Percentiles rank a stretch among this genome's conserved stretches.
Conservation (phyloP, 257 asterid species). For the Hygrophila difformis region DNA sequence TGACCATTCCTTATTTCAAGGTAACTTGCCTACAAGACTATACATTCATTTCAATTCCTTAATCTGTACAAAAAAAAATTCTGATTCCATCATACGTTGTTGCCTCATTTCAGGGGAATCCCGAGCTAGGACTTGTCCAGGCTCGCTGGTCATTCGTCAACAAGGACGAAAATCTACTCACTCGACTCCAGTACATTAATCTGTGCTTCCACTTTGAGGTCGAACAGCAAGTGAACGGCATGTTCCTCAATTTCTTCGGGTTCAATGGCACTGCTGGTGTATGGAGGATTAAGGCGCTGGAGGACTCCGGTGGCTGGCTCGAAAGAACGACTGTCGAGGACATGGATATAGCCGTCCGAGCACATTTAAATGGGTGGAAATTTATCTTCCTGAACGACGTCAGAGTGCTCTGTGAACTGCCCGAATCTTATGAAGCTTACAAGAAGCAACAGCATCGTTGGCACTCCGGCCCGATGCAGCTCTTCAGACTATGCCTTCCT, state of each 20-base stretch:
- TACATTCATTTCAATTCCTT: no score
- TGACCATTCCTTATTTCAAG: constrained; percentile 80
- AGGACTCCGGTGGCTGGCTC: constrained; percentile 45
- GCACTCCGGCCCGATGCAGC: constrained; percentile 50
- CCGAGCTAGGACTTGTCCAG: constrained; percentile 38
- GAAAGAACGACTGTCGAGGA: constrained; percentile 48
- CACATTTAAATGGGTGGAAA: constrained; percentile 43
- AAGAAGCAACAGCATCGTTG: constrained; percentile 48
- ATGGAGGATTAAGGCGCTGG: constrained; percentile 45
- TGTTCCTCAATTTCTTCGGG: constrained; percentile 34
- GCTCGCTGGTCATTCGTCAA: constrained; percentile 41
- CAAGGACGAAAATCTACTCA: constrained; percentile 38
- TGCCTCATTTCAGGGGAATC: constrained; percentile 28
- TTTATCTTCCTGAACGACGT: constrained; percentile 35
- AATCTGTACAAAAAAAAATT: no score
- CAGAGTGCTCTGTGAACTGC: constrained; percentile 35
- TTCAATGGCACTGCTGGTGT: constrained; percentile 49
- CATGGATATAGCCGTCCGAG: constrained; percentile 43
- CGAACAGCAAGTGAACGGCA: constrained; percentile 43
- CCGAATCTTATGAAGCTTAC: constrained; percentile 40
- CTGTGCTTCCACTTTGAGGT: constrained; percentile 44
- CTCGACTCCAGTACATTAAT: constrained; percentile 35
- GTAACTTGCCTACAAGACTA: no score
- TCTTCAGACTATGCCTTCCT: constrained; percentile 32
- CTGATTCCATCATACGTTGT: background rate